Conservation (phyloP, 1,284 basidiomycete genomes). For the Schizophyllum amplum region DNA sequence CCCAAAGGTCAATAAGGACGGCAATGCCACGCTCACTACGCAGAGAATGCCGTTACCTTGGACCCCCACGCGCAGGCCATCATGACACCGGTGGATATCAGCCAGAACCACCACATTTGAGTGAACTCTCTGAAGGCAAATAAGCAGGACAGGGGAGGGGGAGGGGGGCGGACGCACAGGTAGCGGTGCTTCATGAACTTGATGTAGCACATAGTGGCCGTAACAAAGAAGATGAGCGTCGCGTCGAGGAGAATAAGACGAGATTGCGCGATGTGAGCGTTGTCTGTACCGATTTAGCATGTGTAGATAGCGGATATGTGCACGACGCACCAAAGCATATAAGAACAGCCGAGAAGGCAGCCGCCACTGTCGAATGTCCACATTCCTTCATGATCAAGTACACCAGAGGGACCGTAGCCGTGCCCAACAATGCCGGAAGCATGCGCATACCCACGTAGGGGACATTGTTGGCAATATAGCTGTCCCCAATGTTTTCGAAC, state of each 20-base stretch:
- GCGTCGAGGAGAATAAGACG: slow-evolving; percentile 96
- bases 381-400: slow-evolving; percentile 98
- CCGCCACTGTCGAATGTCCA: slow-evolving; percentile 86
- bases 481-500: slow-evolving; percentile 95
- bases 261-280: slow-evolving; percentile 92
- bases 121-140: slow-evolving; percentile 66
- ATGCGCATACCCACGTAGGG: slow-evolving; percentile 93
- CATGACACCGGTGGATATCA: slow-evolving; percentile 83
- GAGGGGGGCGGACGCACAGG: slow-evolving; percentile 37
- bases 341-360: slow-evolving; percentile 81
- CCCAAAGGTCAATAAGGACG: slow-evolving; percentile 93
- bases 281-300: slow-evolving; percentile 52
- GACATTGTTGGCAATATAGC: slow-evolving; percentile 80
- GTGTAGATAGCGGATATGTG: background rate
- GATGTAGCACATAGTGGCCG: slow-evolving; percentile 91
- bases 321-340: slow-evolving; percentile 73
- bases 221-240: slow-evolving; percentile 92
- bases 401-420: slow-evolving; percentile 84
- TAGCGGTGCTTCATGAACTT: slow-evolving; percentile 95
- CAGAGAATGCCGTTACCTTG: slow-evolving; percentile 98
- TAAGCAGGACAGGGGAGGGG: slow-evolving; percentile 9
- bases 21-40: slow-evolving; percentile 87
- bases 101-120: slow-evolving; percentile 92
- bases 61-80: slow-evolving; percentile 96
- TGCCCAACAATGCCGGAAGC: slow-evolving; percentile 86